These are phyloP conservation scores for Wallacemonas sp. DNA, from an alignment of 208 protist genomes.

Conservation along the genomic window DNA sequence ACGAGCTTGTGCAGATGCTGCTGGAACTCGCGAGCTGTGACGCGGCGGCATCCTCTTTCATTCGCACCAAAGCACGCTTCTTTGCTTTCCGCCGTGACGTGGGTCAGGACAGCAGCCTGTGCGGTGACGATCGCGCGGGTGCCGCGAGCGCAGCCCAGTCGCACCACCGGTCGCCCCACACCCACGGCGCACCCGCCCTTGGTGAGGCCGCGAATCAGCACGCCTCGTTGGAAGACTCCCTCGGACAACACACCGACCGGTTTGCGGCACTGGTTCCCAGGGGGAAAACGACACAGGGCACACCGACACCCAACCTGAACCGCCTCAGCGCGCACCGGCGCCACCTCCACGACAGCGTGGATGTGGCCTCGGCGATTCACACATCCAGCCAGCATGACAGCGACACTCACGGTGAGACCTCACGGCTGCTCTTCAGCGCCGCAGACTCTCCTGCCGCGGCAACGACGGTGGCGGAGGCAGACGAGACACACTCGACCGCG, in stretches of 20 bases:
- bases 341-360: background rate
- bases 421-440: constrained; percentile 4
- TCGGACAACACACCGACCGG: too few relatives aligned
- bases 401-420: background rate
- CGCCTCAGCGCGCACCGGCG: background rate
- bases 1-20: constrained; percentile 70
- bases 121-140: background rate
- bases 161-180: background rate
- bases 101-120: background rate
- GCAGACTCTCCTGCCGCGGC: background rate
- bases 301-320: background rate
- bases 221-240: too few relatives aligned
- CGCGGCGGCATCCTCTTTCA: constrained; percentile 56
- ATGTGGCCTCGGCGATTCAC: constrained; percentile 2
- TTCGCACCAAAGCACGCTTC: constrained; percentile 63
- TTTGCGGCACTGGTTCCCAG: too few relatives aligned
- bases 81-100: constrained; percentile 48
- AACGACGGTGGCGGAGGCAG: background rate
- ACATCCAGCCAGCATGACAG: background rate
- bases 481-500: background rate
- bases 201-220: background rate
- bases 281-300: background rate
- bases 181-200: background rate
- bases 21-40: constrained; percentile 68
- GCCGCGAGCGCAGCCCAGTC: background rate